Evolutionary conservation across 2,329 filamentous ascomycete species (phyloP), one percentile per base, ranked within the genome.

Genomic region (Coniochaeta sp.): DNA sequence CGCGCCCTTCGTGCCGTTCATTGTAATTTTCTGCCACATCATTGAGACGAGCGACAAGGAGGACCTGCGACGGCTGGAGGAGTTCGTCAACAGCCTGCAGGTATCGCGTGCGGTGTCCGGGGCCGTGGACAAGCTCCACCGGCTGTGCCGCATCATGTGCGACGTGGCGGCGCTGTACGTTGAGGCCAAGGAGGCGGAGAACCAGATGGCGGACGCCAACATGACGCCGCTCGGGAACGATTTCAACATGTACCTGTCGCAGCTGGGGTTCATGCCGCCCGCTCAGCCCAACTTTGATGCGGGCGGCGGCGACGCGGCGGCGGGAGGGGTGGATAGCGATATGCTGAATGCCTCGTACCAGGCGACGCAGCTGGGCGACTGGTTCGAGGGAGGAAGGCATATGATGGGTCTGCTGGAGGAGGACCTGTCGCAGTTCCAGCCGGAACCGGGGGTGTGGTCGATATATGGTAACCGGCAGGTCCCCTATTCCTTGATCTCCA

Each of bases 401-500:
- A 82, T 89, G 74, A 80, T 89, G 75, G 84, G 83, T 0, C 67
- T 89, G 60, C 70, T 89, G 68, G 86, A 89, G 67, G 83, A 87
- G 61, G 85, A 88, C 52, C 63, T 81, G 60, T 78, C 77, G 58
- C 74, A 77, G 33, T 77, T 81, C 58, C 64, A 68, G 56, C 64
- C 66, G 57, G 58, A 61, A 3, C 54, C 54, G 9, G 54, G 54
- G 7, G 58, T 62, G 22, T 67, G 65, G 65, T 26, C 61, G 31
- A 31, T 52, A 2, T 52, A 52, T 31, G 47, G 47, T 14, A 24
- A 52, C 3, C 24, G 47, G 19, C 43, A 47, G 47, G 2, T 11
- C 11, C 8, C 24, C 24, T 28, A 52, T 12, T 28, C 22, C 24
- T 17, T 52, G 47, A 31, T 52, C 12, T 52, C 47, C 47, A 52